Conservation (phyloP, 805 yeast genomes). For the Myxozyma kluyveri region DNA sequence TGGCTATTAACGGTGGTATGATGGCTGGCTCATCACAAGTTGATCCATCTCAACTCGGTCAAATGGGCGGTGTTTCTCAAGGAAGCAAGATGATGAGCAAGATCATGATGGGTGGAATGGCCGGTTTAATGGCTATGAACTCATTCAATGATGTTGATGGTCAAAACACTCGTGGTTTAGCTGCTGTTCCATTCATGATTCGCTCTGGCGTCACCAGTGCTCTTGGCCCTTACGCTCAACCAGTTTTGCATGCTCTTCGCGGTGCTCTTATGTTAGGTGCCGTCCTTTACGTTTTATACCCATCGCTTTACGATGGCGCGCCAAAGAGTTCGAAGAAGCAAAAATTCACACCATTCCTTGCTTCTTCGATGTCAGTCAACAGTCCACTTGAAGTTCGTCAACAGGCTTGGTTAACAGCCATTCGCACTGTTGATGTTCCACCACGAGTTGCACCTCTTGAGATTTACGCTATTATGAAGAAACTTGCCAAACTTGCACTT, state of each 20-base stretch:
- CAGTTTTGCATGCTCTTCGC: conserved; percentile 28
- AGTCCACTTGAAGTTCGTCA: conserved; percentile 28
- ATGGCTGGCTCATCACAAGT: conserved; percentile 2
- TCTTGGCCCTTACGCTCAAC: conserved; percentile 21
- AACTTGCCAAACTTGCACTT: conserved; percentile 27
- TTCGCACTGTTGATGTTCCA: conserved; percentile 32
- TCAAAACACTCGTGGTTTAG: conserved; percentile 34
- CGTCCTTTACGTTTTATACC: conserved; percentile 33
- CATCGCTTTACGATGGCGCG: conserved; percentile 27
- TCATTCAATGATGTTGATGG: conserved; percentile 26
- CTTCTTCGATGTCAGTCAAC: conserved; percentile 13
- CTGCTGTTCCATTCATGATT: conserved; percentile 34
- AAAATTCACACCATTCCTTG: conserved; percentile 4
- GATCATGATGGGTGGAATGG: conserved; percentile 40
- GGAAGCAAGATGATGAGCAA: conserved; percentile 32
- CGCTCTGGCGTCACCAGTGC: conserved; percentile 15
- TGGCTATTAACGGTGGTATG: conserved; percentile 10
- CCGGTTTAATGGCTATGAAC: conserved; percentile 38
- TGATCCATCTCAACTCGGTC: neutral
- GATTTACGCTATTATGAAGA: conserved; percentile 15
- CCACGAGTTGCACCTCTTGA: conserved; percentile 18
- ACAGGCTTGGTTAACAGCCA: conserved; percentile 35
- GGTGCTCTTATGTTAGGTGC: conserved; percentile 35
- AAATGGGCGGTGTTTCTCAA: conserved; percentile 1
- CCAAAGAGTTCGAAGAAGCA: conserved; percentile 14